Base-by-base conservation (phyloP, 2,329 filamentous ascomycete species). In the Epichloe scottii region DNA sequence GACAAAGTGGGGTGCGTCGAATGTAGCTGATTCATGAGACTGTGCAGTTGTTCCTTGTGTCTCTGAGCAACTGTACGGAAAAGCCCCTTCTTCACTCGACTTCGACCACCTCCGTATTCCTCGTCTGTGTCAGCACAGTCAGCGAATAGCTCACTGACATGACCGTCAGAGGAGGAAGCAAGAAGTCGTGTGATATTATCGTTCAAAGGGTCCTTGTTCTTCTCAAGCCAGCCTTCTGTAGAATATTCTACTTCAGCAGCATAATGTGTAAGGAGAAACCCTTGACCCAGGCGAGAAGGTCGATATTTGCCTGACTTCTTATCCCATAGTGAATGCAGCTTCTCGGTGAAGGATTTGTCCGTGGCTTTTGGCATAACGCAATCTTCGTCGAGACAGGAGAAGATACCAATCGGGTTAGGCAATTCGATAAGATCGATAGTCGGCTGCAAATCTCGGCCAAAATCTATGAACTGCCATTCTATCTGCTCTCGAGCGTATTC, bases 391-490 rank as follows among this genome's bases (percentile, higher is more conserved):
- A 98, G 75, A 62, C 94, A 98, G 0, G 93, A 97, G 68, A 98
- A 98, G 60, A 98, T 95, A 72, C 93, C 94, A 52, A 98, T 98
- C 0, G 93, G 93, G 59, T 98, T 98, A 0, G 93, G 80, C 35
- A 98, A 68, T 68, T 98, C 93, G 56, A 98, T 98, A 43, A 98
- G 76, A 61, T 98, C 93, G 59, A 98, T 98, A 0, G 93, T 98
- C 0, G 93, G 93, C 65, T 98, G 94, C 26, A 98, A 75, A 63
- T 98, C 93, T 55, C 90, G 89, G 17, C 93, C 93, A 64, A 98
- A 98, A 67, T 98, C 93, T 63, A 98, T 98, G 65, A 98, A 98
- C 63, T 97, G 89, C 93, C 93, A 98, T 69, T 98, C 93, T 59
- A 98, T 98, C 67, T 96, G 88, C 65, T 98, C 93, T 46, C 91